Percentiles rank a stretch among this genome's conserved stretches.
These are phyloP conservation scores for Zea mays DNA, from an alignment of 176 grass and related monocot genomes.

Conservation along the genomic window DNA sequence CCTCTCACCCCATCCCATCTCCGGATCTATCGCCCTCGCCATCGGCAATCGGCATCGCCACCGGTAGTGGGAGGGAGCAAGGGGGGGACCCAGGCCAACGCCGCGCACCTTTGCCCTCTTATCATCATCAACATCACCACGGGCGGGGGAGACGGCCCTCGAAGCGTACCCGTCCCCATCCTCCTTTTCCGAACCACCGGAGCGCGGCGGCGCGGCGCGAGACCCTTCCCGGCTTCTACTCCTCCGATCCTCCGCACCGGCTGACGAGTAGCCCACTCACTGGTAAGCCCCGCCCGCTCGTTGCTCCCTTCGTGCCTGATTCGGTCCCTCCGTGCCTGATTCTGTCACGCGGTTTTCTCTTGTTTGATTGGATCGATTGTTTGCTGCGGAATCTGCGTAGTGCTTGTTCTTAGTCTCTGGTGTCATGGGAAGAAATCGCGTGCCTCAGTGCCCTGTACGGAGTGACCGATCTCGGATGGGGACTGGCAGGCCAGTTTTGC, in stretches of 20 bases:
- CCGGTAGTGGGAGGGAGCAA: too few relatives aligned
- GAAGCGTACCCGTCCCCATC: not conserved
- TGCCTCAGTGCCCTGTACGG: not conserved
- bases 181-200: slow-evolving; percentile 20
- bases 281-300: not conserved
- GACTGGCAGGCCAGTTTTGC: not conserved
- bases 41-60: not conserved
- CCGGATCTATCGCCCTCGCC: not conserved
- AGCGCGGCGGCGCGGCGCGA: slow-evolving; percentile 2
- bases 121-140: not conserved
- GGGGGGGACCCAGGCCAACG: not conserved
- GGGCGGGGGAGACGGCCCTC: not conserved
- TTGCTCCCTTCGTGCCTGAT: not conserved
- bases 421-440: too few relatives aligned
- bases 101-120: not conserved
- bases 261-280: not conserved
- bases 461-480: not conserved
- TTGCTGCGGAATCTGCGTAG: not conserved
- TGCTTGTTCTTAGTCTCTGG: not conserved
- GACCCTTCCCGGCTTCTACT: not conserved
- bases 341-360: not conserved
- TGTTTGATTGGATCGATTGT: not conserved
- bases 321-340: not conserved
- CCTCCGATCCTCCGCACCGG: not conserved
- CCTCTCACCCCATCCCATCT: not conserved